Base-by-base conservation (phyloP, 805 yeast species). In the Pichia membranifaciens region DNA sequence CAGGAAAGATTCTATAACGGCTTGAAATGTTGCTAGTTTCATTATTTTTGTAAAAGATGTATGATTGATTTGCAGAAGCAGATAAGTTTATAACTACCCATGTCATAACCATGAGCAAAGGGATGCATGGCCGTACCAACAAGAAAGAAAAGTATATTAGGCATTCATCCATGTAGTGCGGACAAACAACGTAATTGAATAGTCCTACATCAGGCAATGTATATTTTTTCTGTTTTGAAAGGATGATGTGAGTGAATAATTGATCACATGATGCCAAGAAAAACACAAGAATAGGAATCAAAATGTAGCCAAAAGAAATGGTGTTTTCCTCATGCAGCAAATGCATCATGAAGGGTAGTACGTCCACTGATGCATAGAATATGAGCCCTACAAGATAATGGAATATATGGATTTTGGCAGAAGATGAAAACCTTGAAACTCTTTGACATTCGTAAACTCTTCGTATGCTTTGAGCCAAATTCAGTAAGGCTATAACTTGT, bases 141-240 rank as follows among this genome's bases (percentile, higher is more conserved):
- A 60, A 16, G 3, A 50, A 34, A 16, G 62, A 55, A 1, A 67
- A 40, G 54, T 85, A 85, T 2, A 85, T 72, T 32, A 74, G 23
- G 6, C 81, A 66, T 58, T 85, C 95, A 59, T 82, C 83, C 17
- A 80, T 65, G 55, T 84, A 85, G 61, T 85, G 95, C 0, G 91
- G 84, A 54, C 83, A 77, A 16, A 79, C 68, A 2, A 75, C 68
- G n/a, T 60, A 60, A 38, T 61, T 61, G 58, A 83, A 83, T 41
- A 78, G 52, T 1, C 81, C 72, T 32, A 64, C 60, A 2, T 56
- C 60, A 2, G 95, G 93, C 22, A 72, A 55, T 1, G 78, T 69
- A 59, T 83, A 83, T 58, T 83, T 83, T 18, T 61, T 63, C 39
- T 82, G 59, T 3, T 54, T 42, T 0, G 85, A 67, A 35, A 83